These are phyloP conservation scores for Ogataea siamensis DNA, from an alignment of 805 yeast species.

Conservation along the genomic window DNA sequence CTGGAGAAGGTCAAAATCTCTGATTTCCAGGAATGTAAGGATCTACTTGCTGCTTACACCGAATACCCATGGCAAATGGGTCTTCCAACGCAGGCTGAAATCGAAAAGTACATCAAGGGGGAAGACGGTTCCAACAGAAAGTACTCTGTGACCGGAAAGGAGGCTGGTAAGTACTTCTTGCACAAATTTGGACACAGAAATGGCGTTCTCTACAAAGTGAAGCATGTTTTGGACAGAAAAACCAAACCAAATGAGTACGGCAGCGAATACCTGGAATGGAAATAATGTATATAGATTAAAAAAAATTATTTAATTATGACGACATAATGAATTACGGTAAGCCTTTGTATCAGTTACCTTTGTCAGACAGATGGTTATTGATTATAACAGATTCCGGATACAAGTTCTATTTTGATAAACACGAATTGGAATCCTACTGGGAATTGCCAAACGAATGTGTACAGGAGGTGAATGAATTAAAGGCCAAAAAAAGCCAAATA, in stretches of 20 bases:
- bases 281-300: conserved; percentile 14
- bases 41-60: conserved; percentile 38
- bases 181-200: conserved; percentile 47
- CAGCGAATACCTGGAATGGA: conserved; percentile 47
- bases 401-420: conserved; percentile 24
- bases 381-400: conserved; percentile 25
- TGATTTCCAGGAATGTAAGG: conserved; percentile 32
- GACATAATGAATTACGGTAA: conserved; percentile 7
- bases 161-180: conserved; percentile 63
- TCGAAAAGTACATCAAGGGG: conserved; percentile 68
- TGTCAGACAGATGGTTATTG: conserved; percentile 24
- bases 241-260: conserved; percentile 43
- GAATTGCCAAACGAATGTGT: conserved; percentile 19
- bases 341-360: conserved; percentile 6
- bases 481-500: conserved; percentile 12
- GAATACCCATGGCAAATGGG: conserved; percentile 66
- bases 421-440: conserved; percentile 23
- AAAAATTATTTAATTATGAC: conserved; percentile 4
- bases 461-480: conserved; percentile 7
- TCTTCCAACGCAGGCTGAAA: conserved; percentile 68
- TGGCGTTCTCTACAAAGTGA: conserved; percentile 63
- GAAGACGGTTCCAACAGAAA: conserved; percentile 62
- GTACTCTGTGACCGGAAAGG: conserved; percentile 65
- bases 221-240: conserved; percentile 58
- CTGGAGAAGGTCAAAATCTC: conserved; percentile 39